Base-by-base conservation (phyloP, 495 filamentous ascomycete species). In the Sordaria brevicollis region DNA sequence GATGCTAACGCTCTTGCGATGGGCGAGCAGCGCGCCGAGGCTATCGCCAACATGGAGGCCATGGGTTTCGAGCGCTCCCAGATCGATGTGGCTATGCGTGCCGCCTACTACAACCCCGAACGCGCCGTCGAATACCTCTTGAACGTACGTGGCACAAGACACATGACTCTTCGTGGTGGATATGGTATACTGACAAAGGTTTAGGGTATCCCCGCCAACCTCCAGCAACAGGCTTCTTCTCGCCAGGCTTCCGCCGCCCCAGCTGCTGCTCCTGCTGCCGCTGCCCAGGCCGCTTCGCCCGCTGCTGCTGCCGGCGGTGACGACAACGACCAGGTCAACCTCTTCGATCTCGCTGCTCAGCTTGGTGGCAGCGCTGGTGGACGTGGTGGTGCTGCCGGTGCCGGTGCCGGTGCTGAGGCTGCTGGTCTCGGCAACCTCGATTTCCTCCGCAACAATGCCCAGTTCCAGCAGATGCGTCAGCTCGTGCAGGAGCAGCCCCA, bases 401-500 rank as follows among this genome's bases (percentile, higher is more conserved):
- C 67, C 0, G 79, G 75, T 33, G 76, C 67, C 19, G 80, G 81
- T 69, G 74, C 72, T 38, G 76, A 72, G 33, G 81, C 80, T 41
- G 83, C 83, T 29, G 86, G 84, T 3, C 83, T 91, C 4, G 90
- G 89, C 7, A 97, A 92, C 74, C 89, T 99, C 39, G 94, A 97
- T 62, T 97, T 94, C 81, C 87, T 99, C n/a, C 91, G 95, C 66
- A 92, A 91, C 79, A 97, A 98, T 79, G 90, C 93, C 33, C 93
- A 97, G 80, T 99, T 99, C 82, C 95, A 98, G 79, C 95, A 99
- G 79, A 88, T 99, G 37, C 91, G 95, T 36, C 93, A 97, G 80
- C 90, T 99, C 11, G 95, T 99, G 19, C 95, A 99, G 77, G 93
- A 97, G 76, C 92, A 97, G 74, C 95, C 95, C 10, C 91, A 93